Base-by-base conservation (phyloP, 495 filamentous ascomycete genomes). In the Lasiosphaeria ovina region DNA sequence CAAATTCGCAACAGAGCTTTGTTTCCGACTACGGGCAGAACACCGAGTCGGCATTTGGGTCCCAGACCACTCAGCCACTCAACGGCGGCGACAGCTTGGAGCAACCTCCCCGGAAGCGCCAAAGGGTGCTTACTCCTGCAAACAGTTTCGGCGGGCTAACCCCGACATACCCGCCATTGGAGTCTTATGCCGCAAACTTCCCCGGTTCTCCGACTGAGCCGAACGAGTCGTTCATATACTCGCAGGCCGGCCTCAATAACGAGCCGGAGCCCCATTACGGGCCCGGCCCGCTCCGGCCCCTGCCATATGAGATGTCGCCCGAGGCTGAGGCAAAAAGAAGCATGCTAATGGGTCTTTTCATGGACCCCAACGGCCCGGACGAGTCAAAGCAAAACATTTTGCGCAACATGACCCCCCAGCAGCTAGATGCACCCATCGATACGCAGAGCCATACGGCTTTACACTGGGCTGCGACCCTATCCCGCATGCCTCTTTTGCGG, bases 381-480 rank as follows among this genome's bases (percentile, higher is more conserved):
- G 73, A 76, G 56, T 60, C 75, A 0, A 71, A 76, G 38, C 72
- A 74, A 10, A 73, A 75, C 33, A 71, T 74, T 36, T 66, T 85
- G 12, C 78, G 77, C 54, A 76, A 72, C 36, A 77, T 98, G 55
- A 85, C 85, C n/a, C 84, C 88, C 1, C 79, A 89, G 32, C 92
- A 97, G 57, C 83, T 98, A 35, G 94, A 98, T 67, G 83, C 90
- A 35, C 93, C 95, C 8, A 86, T 98, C 57, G 94, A 98, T 67
- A 77, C 85, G 5, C 89, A 89, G 56, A 85, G 86, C 31, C 92
- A 96, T 70, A 97, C 89, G 57, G 90, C 94, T 31, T 79, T 98
- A 35, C 93, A 97, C 67, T 98, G 94, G 94, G 94, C 93, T n/a
- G 92, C 94, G 9, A 96, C 93, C 44, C 81, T 98, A 51, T 91